Conservation (phyloP, 257 asterid genomes). For the Rhazya stricta region DNA sequence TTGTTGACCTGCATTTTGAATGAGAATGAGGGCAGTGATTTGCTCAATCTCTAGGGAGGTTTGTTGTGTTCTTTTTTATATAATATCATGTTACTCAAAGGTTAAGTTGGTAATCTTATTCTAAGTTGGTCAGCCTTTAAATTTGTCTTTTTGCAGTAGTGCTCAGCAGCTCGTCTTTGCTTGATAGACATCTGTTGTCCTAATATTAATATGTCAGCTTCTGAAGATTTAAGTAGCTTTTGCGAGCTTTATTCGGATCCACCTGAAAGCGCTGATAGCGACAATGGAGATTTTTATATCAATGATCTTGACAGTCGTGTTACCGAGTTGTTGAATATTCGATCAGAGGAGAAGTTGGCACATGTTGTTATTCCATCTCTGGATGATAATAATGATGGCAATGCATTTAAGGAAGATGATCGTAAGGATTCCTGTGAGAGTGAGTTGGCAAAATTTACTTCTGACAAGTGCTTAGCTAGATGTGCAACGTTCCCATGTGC, state of each 20-base stretch:
- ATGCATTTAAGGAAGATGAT: constrained; percentile 29
- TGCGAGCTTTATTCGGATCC: constrained; percentile 38
- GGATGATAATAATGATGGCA: constrained; percentile 20
- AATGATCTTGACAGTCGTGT: constrained; percentile 47
- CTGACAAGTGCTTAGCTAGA: constrained; percentile 42
- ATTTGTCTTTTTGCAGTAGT: constrained; percentile 15
- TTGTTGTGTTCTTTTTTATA: no score
- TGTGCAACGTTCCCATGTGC: constrained; percentile 49
- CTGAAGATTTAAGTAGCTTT: constrained; percentile 36
- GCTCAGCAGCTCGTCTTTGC: constrained; percentile 29
- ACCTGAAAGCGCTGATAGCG: constrained; percentile 21
- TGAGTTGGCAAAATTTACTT: constrained; percentile 19
- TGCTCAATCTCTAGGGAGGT: background rate
- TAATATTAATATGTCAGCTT: constrained; percentile 30
- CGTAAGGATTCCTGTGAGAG: constrained; percentile 19
- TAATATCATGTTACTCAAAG: background rate
- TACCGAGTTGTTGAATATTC: constrained; percentile 32
- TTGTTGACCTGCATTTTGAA: background rate
- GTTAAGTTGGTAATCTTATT: background rate
- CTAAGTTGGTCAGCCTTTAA: background rate
- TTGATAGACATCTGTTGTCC: constrained; percentile 57
- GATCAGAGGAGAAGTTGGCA: constrained; percentile 31
- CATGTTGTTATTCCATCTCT: constrained; percentile 20
- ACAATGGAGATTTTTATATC: constrained; percentile 30
- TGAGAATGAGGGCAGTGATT: background rate